Evolutionary conservation across 2,329 filamentous ascomycete genomes (phyloP).

Genomic region (Xylariaceae sp.): DNA sequence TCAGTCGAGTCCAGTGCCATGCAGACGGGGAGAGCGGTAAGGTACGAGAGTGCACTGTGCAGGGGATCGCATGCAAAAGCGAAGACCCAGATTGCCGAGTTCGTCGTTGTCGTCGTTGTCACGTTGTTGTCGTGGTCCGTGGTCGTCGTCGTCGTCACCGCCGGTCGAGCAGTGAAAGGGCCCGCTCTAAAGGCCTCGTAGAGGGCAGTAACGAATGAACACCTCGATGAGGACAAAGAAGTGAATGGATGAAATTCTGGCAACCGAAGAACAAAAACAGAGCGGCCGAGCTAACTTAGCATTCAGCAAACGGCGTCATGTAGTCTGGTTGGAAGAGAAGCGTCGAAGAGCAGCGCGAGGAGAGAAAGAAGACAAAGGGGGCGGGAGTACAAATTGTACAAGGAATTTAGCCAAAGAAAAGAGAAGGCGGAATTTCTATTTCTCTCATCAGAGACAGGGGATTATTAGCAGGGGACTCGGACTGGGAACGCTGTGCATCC

Average conservation of each 20-base stretch:
- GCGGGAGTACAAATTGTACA: conserved; percentile 10
- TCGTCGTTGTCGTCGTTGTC: conserved; percentile 5
- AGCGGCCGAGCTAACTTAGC: conserved; percentile 10
- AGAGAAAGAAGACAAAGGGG: conserved; percentile 11
- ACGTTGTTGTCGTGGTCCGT: conserved; percentile 6
- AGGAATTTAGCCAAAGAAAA: conserved; percentile 18
- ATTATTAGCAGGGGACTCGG: conserved; percentile 13
- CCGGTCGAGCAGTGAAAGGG: neutral
- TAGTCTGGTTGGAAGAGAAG: conserved; percentile 10
- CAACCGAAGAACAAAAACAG: conserved; percentile 18
- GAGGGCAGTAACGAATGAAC: conserved; percentile 20
- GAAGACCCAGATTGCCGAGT: neutral
- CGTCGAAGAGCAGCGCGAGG: conserved; percentile 9
- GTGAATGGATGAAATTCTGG: conserved; percentile 8
- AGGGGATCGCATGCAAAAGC: neutral
- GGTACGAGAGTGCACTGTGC: conserved; percentile 7
- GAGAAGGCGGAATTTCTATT: conserved; percentile 21
- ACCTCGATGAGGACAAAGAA: conserved; percentile 16
- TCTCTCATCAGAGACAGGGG: conserved; percentile 19
- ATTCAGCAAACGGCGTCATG: conserved; percentile 13
- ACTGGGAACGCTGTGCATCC: conserved; percentile 6
- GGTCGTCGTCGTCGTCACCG: neutral
- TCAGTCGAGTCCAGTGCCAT: neutral
- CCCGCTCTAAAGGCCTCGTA: conserved; percentile 2
- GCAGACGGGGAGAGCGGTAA: conserved; percentile 3